phyloP scores from a whole-genome alignment of 495 filamentous ascomycete species.

The Rhypophila decipiens region DNA sequence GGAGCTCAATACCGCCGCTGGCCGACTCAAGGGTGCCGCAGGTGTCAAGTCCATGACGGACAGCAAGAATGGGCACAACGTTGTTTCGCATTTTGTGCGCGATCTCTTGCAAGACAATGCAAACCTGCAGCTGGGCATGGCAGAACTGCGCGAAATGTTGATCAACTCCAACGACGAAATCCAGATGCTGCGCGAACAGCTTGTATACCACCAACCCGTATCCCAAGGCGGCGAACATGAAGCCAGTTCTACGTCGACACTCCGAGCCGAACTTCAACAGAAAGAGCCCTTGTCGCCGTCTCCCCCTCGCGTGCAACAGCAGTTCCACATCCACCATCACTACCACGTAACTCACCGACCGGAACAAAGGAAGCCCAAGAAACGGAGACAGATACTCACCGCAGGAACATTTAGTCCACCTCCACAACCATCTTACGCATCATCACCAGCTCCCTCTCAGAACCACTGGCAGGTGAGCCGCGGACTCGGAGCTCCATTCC shows the following conservation, averaged over 20 bases:
- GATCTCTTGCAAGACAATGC: conserved; percentile 95
- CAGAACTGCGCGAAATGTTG: conserved; percentile 86
- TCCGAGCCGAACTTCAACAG: conserved; percentile 63
- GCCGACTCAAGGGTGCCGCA: conserved; percentile 71
- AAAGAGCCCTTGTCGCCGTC: conserved; percentile 34
- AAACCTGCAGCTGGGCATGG: conserved; percentile 81
- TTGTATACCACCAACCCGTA: conserved; percentile 71
- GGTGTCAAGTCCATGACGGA: conserved; percentile 55
- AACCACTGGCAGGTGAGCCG: conserved; percentile 14
- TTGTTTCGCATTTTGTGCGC: conserved; percentile 89
- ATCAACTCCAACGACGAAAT: conserved; percentile 92
- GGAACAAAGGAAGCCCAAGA: conserved; percentile 60
- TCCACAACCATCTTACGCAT: conserved; percentile 21
- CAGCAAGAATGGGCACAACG: conserved; percentile 42
- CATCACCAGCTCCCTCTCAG: conserved; percentile 14
- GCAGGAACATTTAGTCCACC: conserved; percentile 56
- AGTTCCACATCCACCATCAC: conserved; percentile 88
- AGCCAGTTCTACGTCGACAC: conserved; percentile 39
- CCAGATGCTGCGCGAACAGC: conserved; percentile 73
- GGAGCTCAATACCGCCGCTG: conserved; percentile 69
- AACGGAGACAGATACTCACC: conserved; percentile 58
- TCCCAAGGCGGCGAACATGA: conserved; percentile 29
- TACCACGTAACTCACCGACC: conserved; percentile 66
- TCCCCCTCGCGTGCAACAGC: conserved; percentile 49
- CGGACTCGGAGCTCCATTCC: conserved; percentile 3